Base-by-base conservation (phyloP, 2,329 filamentous ascomycete species). In the Monilinia fructigena region DNA sequence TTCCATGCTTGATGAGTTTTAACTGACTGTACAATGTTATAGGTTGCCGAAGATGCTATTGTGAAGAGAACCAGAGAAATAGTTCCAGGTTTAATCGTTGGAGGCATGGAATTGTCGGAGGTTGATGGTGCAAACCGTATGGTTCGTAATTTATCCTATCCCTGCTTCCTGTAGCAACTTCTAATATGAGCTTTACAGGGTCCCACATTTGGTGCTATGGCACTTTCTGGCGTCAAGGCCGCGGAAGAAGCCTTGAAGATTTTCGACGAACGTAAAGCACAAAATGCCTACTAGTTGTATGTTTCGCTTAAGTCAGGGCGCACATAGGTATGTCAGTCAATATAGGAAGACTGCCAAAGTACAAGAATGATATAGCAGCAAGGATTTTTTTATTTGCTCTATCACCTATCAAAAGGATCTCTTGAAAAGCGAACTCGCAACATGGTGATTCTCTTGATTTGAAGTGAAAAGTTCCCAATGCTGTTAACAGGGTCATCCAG, bases 101-200 rank as follows among this genome's bases (percentile, higher is more conserved):
- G 93, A 63, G 93, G 93, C 50, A 97, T 97, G 93, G 93, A 97
- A 79, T 82, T 97, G 72, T 91, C 88, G 67, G 93, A 97, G 79
- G 88, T 96, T 42, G 93, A 97, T 75, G 93, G 92, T 23, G 91
- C 92, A 69, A 96, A 96, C 81, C 86, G 93, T 63, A 97, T 97
- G 93, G 93, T 89, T 76, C 26, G 67, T 55, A 12, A 5, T 23
- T 23, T 10, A 4, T 12, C 48, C 20, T 11, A 12, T 28, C 8
- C 4, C 14, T 20, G 26, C n/a, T 6, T 6, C 23, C 3, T 5
- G n/a, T n/a, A 7, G 16, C 18, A 53, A 55, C n/a, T 26, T 35
- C 45, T 60, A 14, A 60, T 8, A 45, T 35, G 28, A 45, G 18
- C 47, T 65, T 23, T 20, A 45, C 10, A 81, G 79, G 61, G 86